Conservation (phyloP, 352 stramenopile species). For the Phytophthora fragariae region DNA sequence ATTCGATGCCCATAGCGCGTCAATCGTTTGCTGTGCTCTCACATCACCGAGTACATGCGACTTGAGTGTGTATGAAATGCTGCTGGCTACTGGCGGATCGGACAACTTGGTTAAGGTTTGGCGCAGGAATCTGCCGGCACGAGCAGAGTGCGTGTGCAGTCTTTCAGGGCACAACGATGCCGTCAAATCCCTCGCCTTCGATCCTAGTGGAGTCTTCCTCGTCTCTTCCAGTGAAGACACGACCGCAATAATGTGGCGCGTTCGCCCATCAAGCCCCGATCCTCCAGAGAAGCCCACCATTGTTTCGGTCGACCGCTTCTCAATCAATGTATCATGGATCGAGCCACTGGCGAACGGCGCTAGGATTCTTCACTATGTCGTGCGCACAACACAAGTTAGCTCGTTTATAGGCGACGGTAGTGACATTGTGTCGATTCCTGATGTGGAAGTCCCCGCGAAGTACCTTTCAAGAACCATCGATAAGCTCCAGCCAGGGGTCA, state of each 20-base stretch:
- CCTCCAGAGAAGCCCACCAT: slow-evolving; percentile 39
- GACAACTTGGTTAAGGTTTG: slow-evolving; percentile 79
- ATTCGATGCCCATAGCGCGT: slow-evolving; percentile 49
- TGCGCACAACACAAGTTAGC: slow-evolving; percentile 52
- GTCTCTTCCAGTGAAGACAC: slow-evolving; percentile 64
- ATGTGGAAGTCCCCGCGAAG: slow-evolving; percentile 51
- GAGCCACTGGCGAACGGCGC: slow-evolving; percentile 67
- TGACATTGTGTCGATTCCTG: slow-evolving; percentile 38
- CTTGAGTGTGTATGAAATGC: slow-evolving; percentile 34
- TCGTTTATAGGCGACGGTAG: slow-evolving; percentile 37
- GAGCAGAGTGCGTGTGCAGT: slow-evolving; percentile 50
- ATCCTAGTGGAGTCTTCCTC: slow-evolving; percentile 56
- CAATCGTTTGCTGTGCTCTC: slow-evolving; percentile 55
- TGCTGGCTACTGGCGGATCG: slow-evolving; percentile 61
- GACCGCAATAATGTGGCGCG: slow-evolving; percentile 57
- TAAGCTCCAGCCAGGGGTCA: slow-evolving; percentile 60
- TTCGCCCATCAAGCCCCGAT: slow-evolving; percentile 58
- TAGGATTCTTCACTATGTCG: slow-evolving; percentile 58
- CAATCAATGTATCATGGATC: slow-evolving; percentile 58
- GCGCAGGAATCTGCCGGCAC: slow-evolving; percentile 20
- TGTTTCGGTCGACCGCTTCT: slow-evolving; percentile 47
- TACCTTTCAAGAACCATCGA: slow-evolving; percentile 51
- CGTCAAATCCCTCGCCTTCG: slow-evolving; percentile 47
- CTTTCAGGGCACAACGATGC: slow-evolving; percentile 63
- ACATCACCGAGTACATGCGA: slow-evolving; percentile 41